Conservation (phyloP, 352 stramenopile species). For the Lagenidium giganteum region DNA sequence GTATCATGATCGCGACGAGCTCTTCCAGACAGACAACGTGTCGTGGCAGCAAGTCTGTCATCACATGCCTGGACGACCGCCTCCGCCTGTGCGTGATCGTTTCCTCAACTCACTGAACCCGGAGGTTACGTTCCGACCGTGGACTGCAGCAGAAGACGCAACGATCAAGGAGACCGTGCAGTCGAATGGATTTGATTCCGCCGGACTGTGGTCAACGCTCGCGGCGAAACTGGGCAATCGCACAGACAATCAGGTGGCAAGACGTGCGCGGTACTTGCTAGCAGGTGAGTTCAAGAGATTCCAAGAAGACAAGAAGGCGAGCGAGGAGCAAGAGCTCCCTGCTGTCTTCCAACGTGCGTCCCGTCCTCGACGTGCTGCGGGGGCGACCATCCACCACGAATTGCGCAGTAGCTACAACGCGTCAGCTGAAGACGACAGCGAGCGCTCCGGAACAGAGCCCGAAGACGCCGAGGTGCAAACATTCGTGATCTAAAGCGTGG, state of each 20-base stretch:
- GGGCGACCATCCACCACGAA: constrained; percentile 1
- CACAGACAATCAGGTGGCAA: constrained; percentile 20
- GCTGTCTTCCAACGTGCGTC: constrained; percentile 15
- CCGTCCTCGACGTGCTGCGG: background rate
- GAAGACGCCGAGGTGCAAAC: too few species aligned
- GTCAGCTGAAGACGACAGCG: background rate
- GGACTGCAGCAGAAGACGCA: constrained; percentile 46
- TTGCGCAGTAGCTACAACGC: constrained; percentile 16
- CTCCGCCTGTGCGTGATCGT: constrained; percentile 52
- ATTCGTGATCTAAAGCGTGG: too few species aligned
- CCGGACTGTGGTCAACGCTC: constrained; percentile 16
- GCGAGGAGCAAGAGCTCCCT: constrained; percentile 7
- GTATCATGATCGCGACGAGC: constrained; percentile 31
- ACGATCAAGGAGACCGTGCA: constrained; percentile 27
- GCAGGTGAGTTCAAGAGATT: constrained; percentile 8
- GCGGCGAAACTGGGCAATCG: constrained; percentile 18
- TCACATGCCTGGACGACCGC: constrained; percentile 45
- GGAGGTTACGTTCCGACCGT: constrained; percentile 52
- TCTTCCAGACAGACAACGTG: constrained; percentile 43
- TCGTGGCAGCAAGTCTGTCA: constrained; percentile 64
- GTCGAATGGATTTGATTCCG: constrained; percentile 8
- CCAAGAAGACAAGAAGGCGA: constrained; percentile 5
- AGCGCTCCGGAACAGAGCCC: too few species aligned
- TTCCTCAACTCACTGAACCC: constrained; percentile 69
- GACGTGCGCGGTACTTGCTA: constrained; percentile 8